These are phyloP conservation scores for Daldinia concentrica DNA, from an alignment of 495 filamentous ascomycete species.

Conservation along the genomic window DNA sequence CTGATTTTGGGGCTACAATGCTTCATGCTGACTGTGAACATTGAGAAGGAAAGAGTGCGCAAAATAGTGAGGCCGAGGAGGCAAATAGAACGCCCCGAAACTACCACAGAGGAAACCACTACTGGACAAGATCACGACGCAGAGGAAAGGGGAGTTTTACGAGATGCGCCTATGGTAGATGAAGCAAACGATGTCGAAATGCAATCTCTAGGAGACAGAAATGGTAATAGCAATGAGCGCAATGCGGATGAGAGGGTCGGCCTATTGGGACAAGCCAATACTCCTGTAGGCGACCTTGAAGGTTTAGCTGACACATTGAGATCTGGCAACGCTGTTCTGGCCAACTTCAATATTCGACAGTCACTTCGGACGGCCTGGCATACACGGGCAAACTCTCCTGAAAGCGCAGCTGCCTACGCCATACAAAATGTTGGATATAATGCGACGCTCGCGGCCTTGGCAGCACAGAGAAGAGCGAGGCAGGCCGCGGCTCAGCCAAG, in stretches of 20 bases:
- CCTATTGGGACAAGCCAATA: conserved; percentile 54
- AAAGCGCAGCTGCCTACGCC: conserved; percentile 59
- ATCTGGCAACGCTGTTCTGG: conserved; percentile 75
- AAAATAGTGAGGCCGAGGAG: conserved; percentile 50
- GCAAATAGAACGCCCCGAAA: conserved; percentile 22
- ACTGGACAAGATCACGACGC: conserved; percentile 75
- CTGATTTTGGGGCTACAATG: conserved; percentile 73
- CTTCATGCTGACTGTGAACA: conserved; percentile 75
- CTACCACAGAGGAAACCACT: conserved; percentile 32
- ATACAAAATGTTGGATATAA: conserved; percentile 61
- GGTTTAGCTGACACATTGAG: conserved; percentile 67
- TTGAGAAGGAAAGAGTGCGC: conserved; percentile 70
- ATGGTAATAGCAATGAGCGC: conserved; percentile 42
- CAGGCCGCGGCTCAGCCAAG: conserved; percentile 42
- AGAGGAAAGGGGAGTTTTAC: conserved; percentile 79
- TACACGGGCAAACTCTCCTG: conserved; percentile 56
- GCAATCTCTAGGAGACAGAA: conserved; percentile 48
- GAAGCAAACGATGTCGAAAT: conserved; percentile 61
- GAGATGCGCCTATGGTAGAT: conserved; percentile 54
- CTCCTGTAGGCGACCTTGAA: conserved; percentile 46
- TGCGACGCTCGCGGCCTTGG: conserved; percentile 56
- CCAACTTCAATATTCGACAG: conserved; percentile 73
- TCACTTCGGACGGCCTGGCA: conserved; percentile 69
- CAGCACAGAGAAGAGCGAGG: conserved; percentile 55
- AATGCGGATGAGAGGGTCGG: conserved; percentile 58